Evolutionary conservation across 1,284 basidiomycete genomes (phyloP).

Genomic region (Meira miltonrushii): DNA sequence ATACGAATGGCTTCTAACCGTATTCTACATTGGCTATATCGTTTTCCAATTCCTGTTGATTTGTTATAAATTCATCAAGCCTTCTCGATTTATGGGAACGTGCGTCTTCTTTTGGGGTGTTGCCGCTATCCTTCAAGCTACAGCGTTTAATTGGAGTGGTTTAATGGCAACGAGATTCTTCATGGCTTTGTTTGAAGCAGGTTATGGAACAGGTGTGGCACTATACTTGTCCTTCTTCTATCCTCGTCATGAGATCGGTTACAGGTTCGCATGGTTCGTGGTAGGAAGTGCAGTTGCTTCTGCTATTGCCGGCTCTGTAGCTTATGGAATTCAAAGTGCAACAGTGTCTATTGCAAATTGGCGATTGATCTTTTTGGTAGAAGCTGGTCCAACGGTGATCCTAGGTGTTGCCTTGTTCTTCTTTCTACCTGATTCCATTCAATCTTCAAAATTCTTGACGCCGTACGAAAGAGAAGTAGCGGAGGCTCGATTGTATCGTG

Average conservation of each 20-base stretch:
- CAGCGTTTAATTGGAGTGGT: conserved; percentile 29
- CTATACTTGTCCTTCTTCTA: conserved; percentile 39
- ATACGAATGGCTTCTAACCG: conserved; percentile 44
- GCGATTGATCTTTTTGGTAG: conserved; percentile 43
- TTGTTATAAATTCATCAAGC: conserved; percentile 35
- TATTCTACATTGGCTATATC: conserved; percentile 41
- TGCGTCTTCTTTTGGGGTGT: conserved; percentile 42
- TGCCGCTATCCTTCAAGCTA: conserved; percentile 31
- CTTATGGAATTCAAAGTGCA: conserved; percentile 42
- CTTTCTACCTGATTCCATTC: conserved; percentile 37
- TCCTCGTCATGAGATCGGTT: conserved; percentile 38
- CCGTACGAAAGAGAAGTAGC: conserved; percentile 36
- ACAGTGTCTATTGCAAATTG: conserved; percentile 27
- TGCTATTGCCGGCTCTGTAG: conserved; percentile 38
- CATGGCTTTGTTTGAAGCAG: conserved; percentile 38
- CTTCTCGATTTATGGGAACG: conserved; percentile 29
- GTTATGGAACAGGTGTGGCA: conserved; percentile 40
- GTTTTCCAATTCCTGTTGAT: conserved; percentile 38
- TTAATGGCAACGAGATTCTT: conserved; percentile 42
- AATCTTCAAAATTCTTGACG: conserved; percentile 33
- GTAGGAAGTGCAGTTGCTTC: conserved; percentile 20
- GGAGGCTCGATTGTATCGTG: conserved; percentile 25
- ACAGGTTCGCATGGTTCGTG: conserved; percentile 37
- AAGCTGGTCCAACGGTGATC: conserved; percentile 41
- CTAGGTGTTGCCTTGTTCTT: conserved; percentile 32